Evolutionary conservation across 331 rosid species (phyloP).

Genomic region (Malus hybrid): DNA sequence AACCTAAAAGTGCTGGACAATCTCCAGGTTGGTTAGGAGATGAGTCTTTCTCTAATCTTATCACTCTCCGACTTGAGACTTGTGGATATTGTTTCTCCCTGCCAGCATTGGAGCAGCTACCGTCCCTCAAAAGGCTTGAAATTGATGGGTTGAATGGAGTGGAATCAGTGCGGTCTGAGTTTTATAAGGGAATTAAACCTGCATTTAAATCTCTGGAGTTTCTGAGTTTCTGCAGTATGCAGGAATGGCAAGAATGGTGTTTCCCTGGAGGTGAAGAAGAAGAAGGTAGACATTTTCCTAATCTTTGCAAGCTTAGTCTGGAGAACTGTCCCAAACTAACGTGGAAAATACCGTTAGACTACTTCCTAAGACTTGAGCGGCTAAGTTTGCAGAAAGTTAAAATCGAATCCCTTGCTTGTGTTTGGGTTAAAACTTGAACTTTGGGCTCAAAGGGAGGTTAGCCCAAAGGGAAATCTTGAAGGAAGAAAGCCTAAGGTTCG

Average conservation of each 20-base stretch:
- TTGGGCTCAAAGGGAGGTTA: too few species aligned
- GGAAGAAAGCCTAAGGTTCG: too few species aligned
- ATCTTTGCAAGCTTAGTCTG: neutral
- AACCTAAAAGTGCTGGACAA: constrained; percentile 12
- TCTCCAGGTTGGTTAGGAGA: neutral
- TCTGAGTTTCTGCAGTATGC: neutral
- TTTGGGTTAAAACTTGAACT: too few species aligned
- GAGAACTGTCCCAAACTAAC: neutral
- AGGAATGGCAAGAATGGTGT: neutral
- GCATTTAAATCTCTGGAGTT: neutral
- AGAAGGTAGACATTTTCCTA: too few species aligned
- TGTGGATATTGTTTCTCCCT: neutral
- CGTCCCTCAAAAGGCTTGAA: neutral
- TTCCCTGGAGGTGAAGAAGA: neutral
- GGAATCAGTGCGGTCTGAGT: neutral
- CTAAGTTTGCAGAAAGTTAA: neutral
- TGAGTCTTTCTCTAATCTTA: neutral
- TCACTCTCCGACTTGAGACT: neutral
- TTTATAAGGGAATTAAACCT: neutral
- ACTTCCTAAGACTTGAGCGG: neutral
- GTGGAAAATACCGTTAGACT: neutral
- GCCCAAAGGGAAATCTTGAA: too few species aligned
- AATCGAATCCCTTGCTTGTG: neutral
- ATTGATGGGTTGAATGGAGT: neutral
- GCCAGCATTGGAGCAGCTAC: constrained; percentile 8